Evolutionary conservation across 768 basidiomycete genomes (phyloP), one percentile per base, ranked within the genome.

Genomic region (Suillus americanus): DNA sequence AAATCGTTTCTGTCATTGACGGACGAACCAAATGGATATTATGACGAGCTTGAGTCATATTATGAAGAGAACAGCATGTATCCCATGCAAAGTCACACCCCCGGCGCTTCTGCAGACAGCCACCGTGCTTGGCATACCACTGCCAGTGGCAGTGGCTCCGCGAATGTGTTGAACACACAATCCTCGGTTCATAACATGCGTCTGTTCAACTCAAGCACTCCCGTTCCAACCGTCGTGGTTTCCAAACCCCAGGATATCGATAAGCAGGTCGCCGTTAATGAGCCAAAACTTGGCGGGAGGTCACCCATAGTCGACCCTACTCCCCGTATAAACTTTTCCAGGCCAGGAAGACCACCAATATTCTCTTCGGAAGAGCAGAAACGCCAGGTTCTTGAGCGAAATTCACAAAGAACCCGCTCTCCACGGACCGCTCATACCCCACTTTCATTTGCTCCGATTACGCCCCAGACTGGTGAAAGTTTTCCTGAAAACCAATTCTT

Each of bases 271-370:
- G 28, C 10, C 38, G 12, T 46, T 23, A 37, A 18, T 23, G 28
- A 63, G 62, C 55, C 70, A 65, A 46, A 65, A 71, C 8, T 78
- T 75, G 46, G 41, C 12, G 62, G 62, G 20, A 80, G 83, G 25
- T 77, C 79, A 54, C 83, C 83, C 8, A 80, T 85, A 41, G 74
- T 80, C 53, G 73, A 72, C 55, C 79, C 80, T n/a, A 63, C 68
- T 20, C 78, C 80, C 6, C 79, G 79, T 16, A 72, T 82, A 37
- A 91, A 90, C 71, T 90, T 87, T 69, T 90, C 90, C 28, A 79
- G 88, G 57, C 88, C 89, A 54, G 81, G 83, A 61, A 83, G 84
- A 25, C 81, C 83, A 20, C 75, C 74, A 0, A 79, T 79, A 67
- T 69, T 75, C 28, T 76, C 74, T 13, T 76, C 80, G 35, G 75